Percentiles rank a stretch among this genome's conserved stretches.
phyloP scores from a whole-genome alignment of 208 protist genomes.

The Wallacemonas sp. region DNA sequence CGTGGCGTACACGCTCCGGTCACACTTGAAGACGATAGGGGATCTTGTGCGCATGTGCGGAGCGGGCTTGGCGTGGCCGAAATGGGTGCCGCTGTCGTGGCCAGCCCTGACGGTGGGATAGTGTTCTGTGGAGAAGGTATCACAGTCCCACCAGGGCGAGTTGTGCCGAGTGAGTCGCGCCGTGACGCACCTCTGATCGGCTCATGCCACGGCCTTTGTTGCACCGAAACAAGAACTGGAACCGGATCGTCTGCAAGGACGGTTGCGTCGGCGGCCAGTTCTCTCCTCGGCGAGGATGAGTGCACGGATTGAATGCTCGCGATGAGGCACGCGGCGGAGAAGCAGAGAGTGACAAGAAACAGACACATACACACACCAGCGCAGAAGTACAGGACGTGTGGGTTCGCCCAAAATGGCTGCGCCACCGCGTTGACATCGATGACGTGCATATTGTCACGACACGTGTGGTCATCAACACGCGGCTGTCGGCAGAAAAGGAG shows the following conservation, averaged over 20 bases:
- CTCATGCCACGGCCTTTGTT: no score
- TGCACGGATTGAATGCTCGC: not conserved
- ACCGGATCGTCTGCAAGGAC: not conserved
- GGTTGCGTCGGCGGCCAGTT: not conserved
- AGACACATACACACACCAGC: not conserved
- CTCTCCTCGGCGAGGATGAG: not conserved
- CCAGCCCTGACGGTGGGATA: no score
- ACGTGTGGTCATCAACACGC: no score
- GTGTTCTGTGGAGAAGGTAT: no score
- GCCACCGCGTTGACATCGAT: not conserved
- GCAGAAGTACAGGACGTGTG: not conserved
- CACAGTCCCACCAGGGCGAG: no score
- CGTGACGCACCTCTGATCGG: no score
- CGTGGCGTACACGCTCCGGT: no score
- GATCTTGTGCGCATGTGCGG: constrained; percentile 1
- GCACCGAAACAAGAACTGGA: no score
- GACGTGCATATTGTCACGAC: not conserved
- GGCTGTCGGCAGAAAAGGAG: not conserved
- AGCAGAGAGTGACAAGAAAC: not conserved
- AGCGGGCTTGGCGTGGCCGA: no score
- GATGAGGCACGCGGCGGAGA: not conserved
- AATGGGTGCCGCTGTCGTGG: no score
- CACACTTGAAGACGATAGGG: constrained; percentile 17
- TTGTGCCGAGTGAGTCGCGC: no score
- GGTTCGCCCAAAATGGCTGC: not conserved